Base-by-base conservation (phyloP, 2,329 filamentous ascomycete genomes). In the Fusarium cicatricum region DNA sequence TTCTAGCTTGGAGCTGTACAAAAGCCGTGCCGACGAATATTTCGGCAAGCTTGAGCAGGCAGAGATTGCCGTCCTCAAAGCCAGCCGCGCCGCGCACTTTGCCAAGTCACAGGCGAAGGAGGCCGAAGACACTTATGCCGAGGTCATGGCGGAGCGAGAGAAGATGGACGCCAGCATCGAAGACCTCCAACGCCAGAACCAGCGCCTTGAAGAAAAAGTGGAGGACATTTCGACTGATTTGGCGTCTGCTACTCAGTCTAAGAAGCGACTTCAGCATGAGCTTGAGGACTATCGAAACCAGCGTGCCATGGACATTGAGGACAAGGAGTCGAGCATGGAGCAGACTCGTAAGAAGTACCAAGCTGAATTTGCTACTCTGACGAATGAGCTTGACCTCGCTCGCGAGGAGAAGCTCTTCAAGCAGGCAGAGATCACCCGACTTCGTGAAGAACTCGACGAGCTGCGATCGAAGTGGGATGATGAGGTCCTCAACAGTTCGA, bases 331-430 rank as follows among this genome's bases (percentile, higher is more conserved):
- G 10, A 95, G 91, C 65, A 90, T 97, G 85, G 95, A 99, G 77
- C 94, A 98, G 76, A 97, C 94, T 37, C 87, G 94, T 70, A 95
- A 94, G 82, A 99, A 98, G 81, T 99, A 98, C 73, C 95, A 98
- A 73, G 85, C 89, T 36, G 94, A 99, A 74, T 92, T 97, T 72
- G 90, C 91, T 14, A 90, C 90, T 4, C 80, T 98, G 42, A 95
- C 90, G 46, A 92, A 93, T 68, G 95, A 99, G 76, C 86, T 99
- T 21, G 94, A 98, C 72, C 85, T 96, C 58, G 93, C 96, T 66
- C 90, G 95, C 31, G 93, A 98, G 72, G 94, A 96, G 75, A 87
- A 82, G 82, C 90, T 80, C 77, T 97, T 79, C 83, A 94, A 83
- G 84, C 92, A 95, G 66, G 86, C 90, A 31, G 93, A 97, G 75